phyloP scores from a whole-genome alignment of 345 rosid species.

The Geranium rotundifolium region DNA sequence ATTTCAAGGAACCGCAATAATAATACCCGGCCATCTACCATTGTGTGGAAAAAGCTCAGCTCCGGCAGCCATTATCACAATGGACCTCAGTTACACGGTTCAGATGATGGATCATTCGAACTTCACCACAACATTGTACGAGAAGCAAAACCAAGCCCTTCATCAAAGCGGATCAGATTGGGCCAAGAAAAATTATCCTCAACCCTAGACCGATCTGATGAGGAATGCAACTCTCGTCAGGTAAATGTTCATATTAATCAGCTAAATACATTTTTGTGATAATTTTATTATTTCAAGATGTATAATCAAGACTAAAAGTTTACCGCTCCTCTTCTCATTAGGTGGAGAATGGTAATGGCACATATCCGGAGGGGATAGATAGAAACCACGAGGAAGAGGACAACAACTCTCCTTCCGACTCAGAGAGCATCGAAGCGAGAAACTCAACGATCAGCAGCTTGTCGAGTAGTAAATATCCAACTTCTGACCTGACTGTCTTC shows the following conservation, averaged over 20 bases:
- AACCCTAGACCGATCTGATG: conserved; percentile 29
- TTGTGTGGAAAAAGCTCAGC: conserved; percentile 37
- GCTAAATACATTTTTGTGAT: background rate
- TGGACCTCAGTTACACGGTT: conserved; percentile 26
- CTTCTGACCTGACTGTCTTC: conserved; percentile 54
- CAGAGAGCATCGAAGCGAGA: conserved; percentile 46
- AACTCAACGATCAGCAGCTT: conserved; percentile 23
- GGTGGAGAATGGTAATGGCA: conserved; percentile 19
- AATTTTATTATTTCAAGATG: conserved; percentile 4
- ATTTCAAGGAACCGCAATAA: conserved; percentile 38
- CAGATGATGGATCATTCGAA: conserved; percentile 27
- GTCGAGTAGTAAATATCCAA: conserved; percentile 26
- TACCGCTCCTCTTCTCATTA: conserved; percentile 10
- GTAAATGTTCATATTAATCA: conserved; percentile 3
- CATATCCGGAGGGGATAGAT: too few relatives aligned
- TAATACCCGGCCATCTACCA: conserved; percentile 20
- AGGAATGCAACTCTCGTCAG: conserved; percentile 38
- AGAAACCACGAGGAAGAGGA: conserved; percentile 14
- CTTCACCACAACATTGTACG: conserved; percentile 24
- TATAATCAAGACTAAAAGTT: background rate
- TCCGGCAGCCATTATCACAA: conserved; percentile 18
- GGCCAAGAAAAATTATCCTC: conserved; percentile 30
- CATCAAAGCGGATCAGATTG: conserved; percentile 51
- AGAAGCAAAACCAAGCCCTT: conserved; percentile 40
- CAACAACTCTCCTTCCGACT: conserved; percentile 44